Evolutionary conservation across 2,329 filamentous ascomycete species (phyloP), one percentile per base, ranked within the genome.

Genomic region (Hypoxylon sp.): DNA sequence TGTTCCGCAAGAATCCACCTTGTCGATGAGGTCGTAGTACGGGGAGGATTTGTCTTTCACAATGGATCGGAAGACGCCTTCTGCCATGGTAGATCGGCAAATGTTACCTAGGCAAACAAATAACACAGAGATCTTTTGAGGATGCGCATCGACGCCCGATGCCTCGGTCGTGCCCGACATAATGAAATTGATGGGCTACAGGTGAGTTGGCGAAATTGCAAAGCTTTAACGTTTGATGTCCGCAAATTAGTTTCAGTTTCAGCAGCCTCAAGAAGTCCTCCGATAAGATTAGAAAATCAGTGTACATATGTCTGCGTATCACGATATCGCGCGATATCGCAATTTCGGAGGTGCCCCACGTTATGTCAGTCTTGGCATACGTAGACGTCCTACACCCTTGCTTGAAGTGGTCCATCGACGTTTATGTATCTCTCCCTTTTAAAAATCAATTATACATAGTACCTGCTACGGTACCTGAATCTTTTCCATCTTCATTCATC

Each of bases 61-160:
- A 44, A 96, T 83, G 67, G 90, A 88, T 65, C 90, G 89, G 82
- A 99, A 98, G 72, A 97, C 92, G 54, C 93, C 96, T 84, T 98
- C 95, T 50, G 94, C 94, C 96, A 99, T 98, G 33, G 96, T 93
- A 6, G 94, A 97, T 67, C 88, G 86, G 79, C 94, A 99, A 77
- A 98, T 98, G 81, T 99, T 99, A 79, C 96, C 96, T 35, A 98
- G 87, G 82, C 96, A 99, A 74, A 98, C 95, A 78, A 98, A 98
- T 57, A 98, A 88, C 39, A 98, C 92, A 2, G 91, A 94, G 60
- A 93, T 77, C 65, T 76, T 79, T 77, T 73, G 65, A 48, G 66
- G 26, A 5, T 58, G 47, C 17, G 54, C 55, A 3, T 53, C 33
- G 6, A 48, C 33, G 4, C 31, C 48, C 13, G 59, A 39, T 10